Evolutionary conservation across 2,329 filamentous ascomycete genomes (phyloP), one percentile per base, ranked within the genome.

Genomic region (Hypomyces rosellus): DNA sequence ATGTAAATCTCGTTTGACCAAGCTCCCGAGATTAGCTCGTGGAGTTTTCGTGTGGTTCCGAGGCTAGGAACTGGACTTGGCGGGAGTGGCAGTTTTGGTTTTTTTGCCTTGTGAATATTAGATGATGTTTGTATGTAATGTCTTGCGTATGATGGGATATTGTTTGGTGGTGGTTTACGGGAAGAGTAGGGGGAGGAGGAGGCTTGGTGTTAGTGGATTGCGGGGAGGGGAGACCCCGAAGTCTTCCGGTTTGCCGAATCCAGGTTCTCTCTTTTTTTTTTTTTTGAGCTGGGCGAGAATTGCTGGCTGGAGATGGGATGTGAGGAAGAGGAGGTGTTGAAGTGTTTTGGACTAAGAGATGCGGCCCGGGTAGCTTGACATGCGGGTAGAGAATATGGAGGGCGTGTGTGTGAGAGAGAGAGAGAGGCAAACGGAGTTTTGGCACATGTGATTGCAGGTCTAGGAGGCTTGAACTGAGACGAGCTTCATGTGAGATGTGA

Each of bases 171-270:
- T 38, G 14, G 36, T 7, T 38, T n/a, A n/a, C 36, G 36, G 36
- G 16, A 38, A 38, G 36, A 38, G 16, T 38, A 38, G 36, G 36
- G 36, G 36, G 36, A 38, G 36, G 36, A 20, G 36, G 36, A 38
- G 36, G 16, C 14, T 16, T 38, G 36, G 12, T 51, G 49, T 51
- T 51, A 43, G 44, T 47, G 40, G 44, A 50, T 46, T 50, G 49
- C 45, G 49, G 44, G 49, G 49, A 44, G 37, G 37, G 20, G 20
- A 20, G 20, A 42, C 37, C 44, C 49, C 49, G 44, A 47, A 44
- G 45, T 44, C 45, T 51, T 30, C 49, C 49, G 49, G 44, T n/a
- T 38, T 47, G 42, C 25, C 25, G 25, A 8, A 30, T 30, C n/a
- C n/a, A n/a, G n/a, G n/a, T n/a, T n/a, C 6, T 30, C 8, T 30